Evolutionary conservation across 768 basidiomycete genomes (phyloP), one percentile per base, ranked within the genome.

Genomic region (Phlebiopsis flavidoalba): DNA sequence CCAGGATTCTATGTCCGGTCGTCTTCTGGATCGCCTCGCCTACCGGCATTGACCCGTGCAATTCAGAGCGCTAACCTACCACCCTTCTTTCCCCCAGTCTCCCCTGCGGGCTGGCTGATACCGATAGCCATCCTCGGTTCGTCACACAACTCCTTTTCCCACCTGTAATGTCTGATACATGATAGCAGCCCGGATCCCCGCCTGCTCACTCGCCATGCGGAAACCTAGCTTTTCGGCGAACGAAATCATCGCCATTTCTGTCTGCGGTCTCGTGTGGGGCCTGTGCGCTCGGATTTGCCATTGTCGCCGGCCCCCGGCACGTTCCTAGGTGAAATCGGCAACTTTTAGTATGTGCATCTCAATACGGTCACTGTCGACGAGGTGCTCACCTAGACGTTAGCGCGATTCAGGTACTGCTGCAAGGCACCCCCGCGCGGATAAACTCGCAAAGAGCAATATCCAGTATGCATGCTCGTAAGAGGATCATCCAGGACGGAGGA

Each of bases 181-280:
- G 17, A 53, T n/a, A 8, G 2, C 24, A 19, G 6, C 11, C 21
- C 19, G 57, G 10, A 12, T 5, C 37, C 24, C 33, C 35, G 50
- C 5, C 4, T 51, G n/a, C 24, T 22, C 12, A 8, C n/a, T 58
- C 57, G 17, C 14, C 17, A 15, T 43, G 37, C 37, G 40, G 35
- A 12, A 31, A 10, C 37, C 43, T 65, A 91, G 82, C 82, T 96
- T 17, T 95, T 95, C 67, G 95, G 95, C 5, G 94, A n/a, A 96
- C 63, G 95, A 96, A 79, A 90, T 96, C 59, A 79, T 96, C 45
- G 91, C 91, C 22, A 82, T 95, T n/a, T 37, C 77, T 96, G 7
- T n/a, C n/a, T 93, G 92, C 66, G 95, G 95, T 17, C 72, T 96
- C 36, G 91, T 96, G 2, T 97, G 93, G 92, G 93, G 92, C 2